Evolutionary conservation across 768 basidiomycete species (phyloP).

Genomic region (Amanita subjunquillea): DNA sequence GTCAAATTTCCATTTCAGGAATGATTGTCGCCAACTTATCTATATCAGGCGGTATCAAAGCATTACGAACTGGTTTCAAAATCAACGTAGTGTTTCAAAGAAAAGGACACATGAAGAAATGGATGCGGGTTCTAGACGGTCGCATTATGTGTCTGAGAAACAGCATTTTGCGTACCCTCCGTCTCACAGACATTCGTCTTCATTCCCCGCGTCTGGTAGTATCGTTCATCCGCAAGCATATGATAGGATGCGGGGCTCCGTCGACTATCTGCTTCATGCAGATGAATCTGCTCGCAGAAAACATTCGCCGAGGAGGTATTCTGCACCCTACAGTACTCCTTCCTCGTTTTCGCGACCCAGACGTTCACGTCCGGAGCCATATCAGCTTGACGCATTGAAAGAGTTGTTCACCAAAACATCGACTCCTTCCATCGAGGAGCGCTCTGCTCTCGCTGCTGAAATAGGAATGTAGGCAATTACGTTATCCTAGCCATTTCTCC

Average conservation of each 20-base stretch:
- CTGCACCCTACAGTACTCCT: conserved; percentile 34
- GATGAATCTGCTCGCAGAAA: neutral
- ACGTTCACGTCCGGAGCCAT: conserved; percentile 69
- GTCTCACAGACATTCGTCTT: conserved; percentile 35
- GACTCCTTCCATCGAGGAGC: conserved; percentile 74
- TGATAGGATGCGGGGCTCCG: neutral
- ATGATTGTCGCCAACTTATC: conserved; percentile 12
- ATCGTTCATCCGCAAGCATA: neutral
- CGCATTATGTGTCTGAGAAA: conserved; percentile 25
- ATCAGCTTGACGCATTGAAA: conserved; percentile 69
- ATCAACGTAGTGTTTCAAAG: conserved; percentile 70
- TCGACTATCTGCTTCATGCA: neutral
- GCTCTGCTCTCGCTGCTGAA: conserved; percentile 60
- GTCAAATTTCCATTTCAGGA: conserved; percentile 18
- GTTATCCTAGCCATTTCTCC: conserved; percentile 12
- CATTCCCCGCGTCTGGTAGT: conserved; percentile 22
- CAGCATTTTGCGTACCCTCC: conserved; percentile 41
- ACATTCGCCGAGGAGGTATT: conserved; percentile 23
- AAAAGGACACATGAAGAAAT: conserved; percentile 54
- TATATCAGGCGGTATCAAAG: conserved; percentile 61
- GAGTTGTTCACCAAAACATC: conserved; percentile 56
- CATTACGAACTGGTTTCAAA: conserved; percentile 84
- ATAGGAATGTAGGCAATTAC: conserved; percentile 51
- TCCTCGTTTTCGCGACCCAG: conserved; percentile 42
- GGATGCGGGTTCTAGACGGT: conserved; percentile 20